Conservation (phyloP, 2,329 filamentous ascomycete genomes). For the Fusarium sp. region DNA sequence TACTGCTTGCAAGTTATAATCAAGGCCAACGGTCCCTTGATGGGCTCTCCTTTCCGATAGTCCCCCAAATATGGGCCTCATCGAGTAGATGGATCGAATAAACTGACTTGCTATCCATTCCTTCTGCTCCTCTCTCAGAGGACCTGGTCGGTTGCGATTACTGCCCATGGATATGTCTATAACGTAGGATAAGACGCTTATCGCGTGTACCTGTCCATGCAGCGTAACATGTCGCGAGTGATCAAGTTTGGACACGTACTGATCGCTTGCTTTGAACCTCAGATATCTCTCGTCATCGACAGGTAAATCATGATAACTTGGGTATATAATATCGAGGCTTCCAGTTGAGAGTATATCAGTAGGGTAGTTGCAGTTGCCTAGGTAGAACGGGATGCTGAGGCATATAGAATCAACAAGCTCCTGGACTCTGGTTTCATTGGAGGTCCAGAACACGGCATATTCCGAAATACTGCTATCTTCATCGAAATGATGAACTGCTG, state of each 20-base stretch:
- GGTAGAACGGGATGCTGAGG: slow-evolving; percentile 28
- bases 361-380: slow-evolving; percentile 1
- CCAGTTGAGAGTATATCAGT: not conserved
- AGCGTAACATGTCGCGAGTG: slow-evolving; percentile 16
- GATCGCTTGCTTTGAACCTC: not conserved
- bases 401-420: slow-evolving; percentile 14
- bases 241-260: slow-evolving; percentile 8
- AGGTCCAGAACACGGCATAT: not conserved
- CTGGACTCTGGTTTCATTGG: not conserved
- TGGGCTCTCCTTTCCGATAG: not conserved
- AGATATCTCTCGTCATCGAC: not conserved
- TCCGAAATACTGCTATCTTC: rapidly evolving
- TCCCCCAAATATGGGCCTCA: not conserved
- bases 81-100: not conserved
- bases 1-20: not conserved
- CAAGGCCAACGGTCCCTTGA: no score
- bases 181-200: slow-evolving; percentile 4
- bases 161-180: not conserved
- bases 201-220: slow-evolving; percentile 5
- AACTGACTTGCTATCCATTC: slow-evolving; percentile 12
- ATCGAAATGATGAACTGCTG: rapidly evolving
- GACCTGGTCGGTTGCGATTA: not conserved
- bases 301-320: slow-evolving; percentile 20
- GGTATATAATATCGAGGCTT: not conserved
- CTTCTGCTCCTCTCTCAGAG: not conserved